Evolutionary conservation across 164 flowering plant species (phyloP), one percentile per base, ranked within the genome.

Genomic region (Vitis rupestris): DNA sequence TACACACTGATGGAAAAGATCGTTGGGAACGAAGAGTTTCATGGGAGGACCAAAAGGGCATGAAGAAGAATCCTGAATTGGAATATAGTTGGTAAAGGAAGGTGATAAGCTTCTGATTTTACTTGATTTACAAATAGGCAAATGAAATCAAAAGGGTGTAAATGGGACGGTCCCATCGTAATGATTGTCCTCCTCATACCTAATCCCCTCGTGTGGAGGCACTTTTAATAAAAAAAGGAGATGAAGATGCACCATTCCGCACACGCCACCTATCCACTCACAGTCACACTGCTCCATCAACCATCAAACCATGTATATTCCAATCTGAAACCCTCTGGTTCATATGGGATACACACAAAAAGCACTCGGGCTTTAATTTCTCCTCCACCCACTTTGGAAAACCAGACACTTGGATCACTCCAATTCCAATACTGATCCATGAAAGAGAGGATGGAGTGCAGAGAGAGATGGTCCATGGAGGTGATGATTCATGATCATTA

Each of bases 161-260:
- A 37, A 37, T 37, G 7, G 71, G 48, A 57, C 66, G 53, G 53
- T 70, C 72, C 66, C 65, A 70, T 70, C 72, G 53, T 13, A 55
- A 8, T 7, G 37, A 50, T 61, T 70, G 31, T 52, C 54, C 44
- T 31, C 4, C 44, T 2, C 5, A 3, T 8, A 23, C 72, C 51
- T 15, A 69, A 49, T 29, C 58, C 60, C 58, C 64, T 50, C 66
- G 66, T 37, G 44, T 69, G 59, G 19, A 65, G 37, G 31, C 44
- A 49, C n/a, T 12, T n/a, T 37, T 37, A 37, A 31, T 3, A 0
- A 37, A 37, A 37, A 37, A 37, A 11, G 50, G n/a, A 8, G 64
- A 58, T 59, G 52, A 37, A 13, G 17, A 12, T n/a, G 6, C 52
- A 70, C 59, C 66, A 37, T 19, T 60, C 17, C 3, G 8, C 31